Evolutionary conservation across 768 basidiomycete genomes (phyloP), one percentile per base, ranked within the genome.

Genomic region (Leucogyrophana mollusca): DNA sequence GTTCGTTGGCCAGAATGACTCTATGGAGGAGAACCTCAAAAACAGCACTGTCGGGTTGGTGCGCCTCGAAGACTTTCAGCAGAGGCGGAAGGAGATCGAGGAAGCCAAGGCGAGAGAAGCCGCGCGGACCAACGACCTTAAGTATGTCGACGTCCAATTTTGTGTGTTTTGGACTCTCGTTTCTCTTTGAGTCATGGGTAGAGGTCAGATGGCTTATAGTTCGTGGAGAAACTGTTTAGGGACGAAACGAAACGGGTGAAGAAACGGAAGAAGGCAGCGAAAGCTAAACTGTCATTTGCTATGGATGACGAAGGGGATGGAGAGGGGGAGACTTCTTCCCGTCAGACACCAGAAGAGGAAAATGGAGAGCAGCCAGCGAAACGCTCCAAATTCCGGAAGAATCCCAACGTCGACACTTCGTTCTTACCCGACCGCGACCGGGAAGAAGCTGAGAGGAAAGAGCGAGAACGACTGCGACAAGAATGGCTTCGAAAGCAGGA

Each of bases 371-470:
- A 76, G 14, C 72, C 74, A 2, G 55, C 72, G 4, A 94, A 94
- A 65, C 80, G 84, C 34, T 70, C 79, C 48, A 93, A 89, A 65
- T 80, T 94, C 34, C 83, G 87, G 64, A 98, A 99, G 73, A 97
- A 98, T 56, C 96, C 96, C 1, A 76, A 86, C 35, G 96, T 98
- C 23, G 96, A 98, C 60, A 99, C 96, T 0, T 97, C 94, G 1
- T 99, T 99, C 71, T 77, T 99, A 7, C 96, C 96, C 1, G 96
- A 99, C 65, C 82, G 96, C n/a, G 93, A 94, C 18, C 86, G 96
- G 9, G 96, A 99, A 60, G 94, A 94, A 61, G 80, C 82, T 7
- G 96, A 99, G 65, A 80, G 94, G 13, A 78, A 78, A 49, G 87
- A 94, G 64, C 76, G 95, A 32, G 96, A 99, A 62, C 79, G 87